phyloP scores from a whole-genome alignment of 2,329 filamentous ascomycete genomes.

The Fusarium sp. region DNA sequence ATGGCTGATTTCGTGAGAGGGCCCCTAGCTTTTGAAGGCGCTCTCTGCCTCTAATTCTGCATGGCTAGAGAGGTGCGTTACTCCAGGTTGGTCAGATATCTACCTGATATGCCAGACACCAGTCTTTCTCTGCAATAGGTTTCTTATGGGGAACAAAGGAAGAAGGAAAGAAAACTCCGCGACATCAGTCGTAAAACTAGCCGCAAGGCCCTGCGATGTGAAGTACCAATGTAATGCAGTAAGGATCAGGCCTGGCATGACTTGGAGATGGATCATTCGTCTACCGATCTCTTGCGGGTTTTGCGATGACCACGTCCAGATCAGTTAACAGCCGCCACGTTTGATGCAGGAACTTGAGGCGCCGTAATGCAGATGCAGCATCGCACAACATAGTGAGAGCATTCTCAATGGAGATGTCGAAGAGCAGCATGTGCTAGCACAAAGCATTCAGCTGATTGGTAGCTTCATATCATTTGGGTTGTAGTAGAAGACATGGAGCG shows the following conservation, averaged over 20 bases:
- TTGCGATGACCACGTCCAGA: conserved; percentile 29
- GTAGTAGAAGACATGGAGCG: conserved; percentile 1
- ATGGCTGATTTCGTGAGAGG: conserved; percentile 15
- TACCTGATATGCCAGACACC: neutral
- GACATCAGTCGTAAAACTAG: conserved; percentile 1
- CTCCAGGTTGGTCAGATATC: neutral
- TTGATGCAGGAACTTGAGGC: conserved; percentile 45
- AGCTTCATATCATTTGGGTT: neutral
- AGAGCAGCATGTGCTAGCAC: conserved; percentile 25
- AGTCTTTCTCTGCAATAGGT: neutral
- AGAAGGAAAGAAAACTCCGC: neutral
- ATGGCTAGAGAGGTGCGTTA: neutral
- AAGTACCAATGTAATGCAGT: conserved; percentile 23
- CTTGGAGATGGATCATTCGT: conserved; percentile 34
- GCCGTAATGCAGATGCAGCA: conserved; percentile 33
- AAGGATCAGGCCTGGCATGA: conserved; percentile 25
- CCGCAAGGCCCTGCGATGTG: neutral
- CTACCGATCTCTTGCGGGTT: conserved; percentile 21
- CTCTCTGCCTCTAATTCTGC: neutral
- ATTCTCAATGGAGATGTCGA: conserved; percentile 28
- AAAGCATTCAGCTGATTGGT: conserved; percentile 9
- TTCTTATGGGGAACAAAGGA: neutral
- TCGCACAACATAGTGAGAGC: conserved; percentile 18
- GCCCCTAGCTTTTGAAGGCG: conserved; percentile 9
- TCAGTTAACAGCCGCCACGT: conserved; percentile 47